A percentile compares a stretch with the other conserved stretches of the same genome.
phyloP scores from a whole-genome alignment of 805 yeast species.

The Candida tibetensis region DNA sequence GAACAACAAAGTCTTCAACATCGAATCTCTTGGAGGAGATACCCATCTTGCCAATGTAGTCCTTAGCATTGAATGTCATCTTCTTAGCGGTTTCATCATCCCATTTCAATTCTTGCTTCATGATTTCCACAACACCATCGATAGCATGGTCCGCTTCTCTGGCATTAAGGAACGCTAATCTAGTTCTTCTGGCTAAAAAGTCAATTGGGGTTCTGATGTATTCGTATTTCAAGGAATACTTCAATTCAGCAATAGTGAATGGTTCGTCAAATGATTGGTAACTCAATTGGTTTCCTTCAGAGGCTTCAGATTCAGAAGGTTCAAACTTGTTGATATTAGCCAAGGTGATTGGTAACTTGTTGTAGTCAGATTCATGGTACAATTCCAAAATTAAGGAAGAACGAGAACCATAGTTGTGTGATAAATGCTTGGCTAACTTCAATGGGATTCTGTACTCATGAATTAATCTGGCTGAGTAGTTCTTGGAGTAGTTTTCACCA shows the following conservation, averaged over 20 bases:
- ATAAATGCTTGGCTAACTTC: constrained; percentile 74
- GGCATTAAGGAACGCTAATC: constrained; percentile 89
- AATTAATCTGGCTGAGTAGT: constrained; percentile 73
- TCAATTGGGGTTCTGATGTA: constrained; percentile 86
- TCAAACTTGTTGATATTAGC: constrained; percentile 37
- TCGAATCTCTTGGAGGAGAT: constrained; percentile 21
- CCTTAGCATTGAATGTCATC: constrained; percentile 50
- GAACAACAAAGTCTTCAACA: constrained; percentile 17
- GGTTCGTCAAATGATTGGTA: constrained; percentile 67
- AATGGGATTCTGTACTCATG: constrained; percentile 75
- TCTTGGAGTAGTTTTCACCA: constrained; percentile 73
- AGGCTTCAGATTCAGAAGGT: constrained; percentile 26
- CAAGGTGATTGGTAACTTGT: constrained; percentile 65
- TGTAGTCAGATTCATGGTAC: constrained; percentile 51
- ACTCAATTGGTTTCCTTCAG: constrained; percentile 36
- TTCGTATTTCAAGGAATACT: constrained; percentile 78
- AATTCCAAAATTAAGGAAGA: constrained; percentile 68
- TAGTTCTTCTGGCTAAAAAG: constrained; percentile 87
- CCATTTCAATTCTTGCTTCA: constrained; percentile 83
- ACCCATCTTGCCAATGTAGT: constrained; percentile 65
- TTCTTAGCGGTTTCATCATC: constrained; percentile 51
- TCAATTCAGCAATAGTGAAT: constrained; percentile 86
- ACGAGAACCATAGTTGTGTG: constrained; percentile 86
- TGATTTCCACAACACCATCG: constrained; percentile 79
- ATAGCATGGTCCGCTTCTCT: constrained; percentile 77